These are phyloP conservation scores for Gossypium gossypioides DNA, from an alignment of 441 rosid species.

Conservation along the genomic window DNA sequence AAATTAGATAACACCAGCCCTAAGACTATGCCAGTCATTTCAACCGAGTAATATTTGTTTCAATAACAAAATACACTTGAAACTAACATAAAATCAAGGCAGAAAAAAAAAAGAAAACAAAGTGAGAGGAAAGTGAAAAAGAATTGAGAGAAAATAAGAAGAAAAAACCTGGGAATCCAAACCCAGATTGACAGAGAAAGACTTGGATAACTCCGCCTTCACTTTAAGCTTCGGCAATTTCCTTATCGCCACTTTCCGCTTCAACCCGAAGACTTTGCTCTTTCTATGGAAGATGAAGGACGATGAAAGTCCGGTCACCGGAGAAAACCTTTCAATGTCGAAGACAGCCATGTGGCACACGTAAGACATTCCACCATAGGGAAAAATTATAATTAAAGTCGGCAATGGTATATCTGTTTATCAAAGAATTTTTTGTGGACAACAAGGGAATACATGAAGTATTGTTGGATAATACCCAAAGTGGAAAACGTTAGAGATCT, in stretches of 20 bases:
- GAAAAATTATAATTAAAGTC: background rate
- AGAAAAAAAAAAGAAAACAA: background rate
- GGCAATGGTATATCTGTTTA: too few relatives aligned
- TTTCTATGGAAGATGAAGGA: constrained; percentile 18
- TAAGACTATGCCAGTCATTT: constrained; percentile 14
- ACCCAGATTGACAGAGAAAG: constrained; percentile 45
- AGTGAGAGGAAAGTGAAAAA: background rate
- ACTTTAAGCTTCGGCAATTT: constrained; percentile 38
- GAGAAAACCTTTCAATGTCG: constrained; percentile 42
- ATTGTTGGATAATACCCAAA: too few relatives aligned
- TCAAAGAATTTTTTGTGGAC: too few relatives aligned
- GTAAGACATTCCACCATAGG: constrained; percentile 55
- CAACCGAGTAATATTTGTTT: constrained; percentile 14
- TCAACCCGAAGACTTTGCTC: constrained; percentile 21
- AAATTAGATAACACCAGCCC: background rate
- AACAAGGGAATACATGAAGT: too few relatives aligned
- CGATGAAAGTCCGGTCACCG: constrained; percentile 31
- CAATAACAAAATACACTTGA: background rate
- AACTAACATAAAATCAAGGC: background rate
- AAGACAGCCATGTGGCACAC: constrained; percentile 37
- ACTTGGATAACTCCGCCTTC: constrained; percentile 49
- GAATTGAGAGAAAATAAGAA: background rate
- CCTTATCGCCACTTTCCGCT: constrained; percentile 23
- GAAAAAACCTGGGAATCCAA: constrained; percentile 61
- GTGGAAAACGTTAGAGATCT: too few relatives aligned